Base-by-base conservation (phyloP, 2,329 filamentous ascomycete genomes). In the Lachnellula arida region DNA sequence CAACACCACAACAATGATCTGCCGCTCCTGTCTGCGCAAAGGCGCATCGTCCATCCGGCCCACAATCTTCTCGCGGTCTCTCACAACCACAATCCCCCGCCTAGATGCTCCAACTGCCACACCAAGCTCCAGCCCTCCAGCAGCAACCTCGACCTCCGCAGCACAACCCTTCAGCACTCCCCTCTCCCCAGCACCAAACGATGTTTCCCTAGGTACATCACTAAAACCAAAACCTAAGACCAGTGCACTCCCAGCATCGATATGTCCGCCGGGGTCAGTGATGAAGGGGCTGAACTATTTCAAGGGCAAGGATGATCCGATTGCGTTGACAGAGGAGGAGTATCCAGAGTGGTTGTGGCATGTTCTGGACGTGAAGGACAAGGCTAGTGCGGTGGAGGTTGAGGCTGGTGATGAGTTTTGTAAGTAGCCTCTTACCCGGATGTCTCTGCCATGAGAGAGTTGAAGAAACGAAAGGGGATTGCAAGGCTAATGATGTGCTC, bases 271-370 rank as follows among this genome's bases (percentile, higher is more conserved):
- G 5, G 90, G 90, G 35, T 90, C 87, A 14, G 74, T 84, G 14
- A 76, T 95, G 43, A 84, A 78, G 54, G 89, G 89, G 1, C 75
- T 95, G 54, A 93, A 91, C 72, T 93, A 88, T 73, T 73, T 86
- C 67, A 94, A 94, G 76, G 83, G 81, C 63, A 80, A 81, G 67
- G 74, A 78, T 37, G 89, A 93, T 68, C 89, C 90, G 0, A 76
- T 93, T 5, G 90, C 90, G 9, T 71, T 85, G 65, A 78, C 84
- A 35, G 90, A 95, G 64, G 77, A 84, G 22, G 87, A 88, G 59
- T 95, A 95, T 72, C 90, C 90, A 3, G 77, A 76, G 23, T 95
- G 90, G 90, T 72, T 95, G 59, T 95, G 90, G 90, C 77, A 73
- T 3, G 84, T 88, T 63, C 74, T 94, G 54, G 81, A 85, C 50